Conservation (phyloP, 1,139 yeast genomes). For the Scheffersomyces illinoinensis region DNA sequence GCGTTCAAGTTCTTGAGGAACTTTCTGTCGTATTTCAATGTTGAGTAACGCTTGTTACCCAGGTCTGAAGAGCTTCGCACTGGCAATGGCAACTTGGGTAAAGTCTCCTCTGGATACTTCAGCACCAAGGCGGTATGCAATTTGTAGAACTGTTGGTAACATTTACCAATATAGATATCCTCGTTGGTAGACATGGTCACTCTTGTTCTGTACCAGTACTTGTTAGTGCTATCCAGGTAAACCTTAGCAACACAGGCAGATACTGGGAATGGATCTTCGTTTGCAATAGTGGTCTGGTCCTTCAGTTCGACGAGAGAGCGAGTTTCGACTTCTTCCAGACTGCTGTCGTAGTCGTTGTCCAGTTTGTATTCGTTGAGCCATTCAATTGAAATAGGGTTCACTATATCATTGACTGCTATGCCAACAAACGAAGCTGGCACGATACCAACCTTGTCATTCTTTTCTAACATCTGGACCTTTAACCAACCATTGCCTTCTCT, state of each 20-base stretch:
- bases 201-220: constrained; percentile 22
- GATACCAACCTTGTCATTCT: constrained; percentile 16
- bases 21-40: constrained; percentile 6
- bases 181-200: constrained; percentile 11
- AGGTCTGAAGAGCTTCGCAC: constrained; percentile 9
- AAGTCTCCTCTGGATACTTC: constrained; percentile 1
- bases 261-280: constrained; percentile 1
- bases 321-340: neutral
- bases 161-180: constrained; percentile 15
- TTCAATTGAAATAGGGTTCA: constrained; percentile 18
- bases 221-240: constrained; percentile 12
- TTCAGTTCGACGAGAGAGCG: neutral
- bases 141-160: constrained; percentile 22
- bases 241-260: constrained; percentile 15
- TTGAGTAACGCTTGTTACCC: neutral
- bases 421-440: constrained; percentile 26
- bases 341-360: constrained; percentile 1
- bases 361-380: constrained; percentile 15
- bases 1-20: constrained; percentile 10
- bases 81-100: constrained; percentile 14
- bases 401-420: constrained; percentile 22
- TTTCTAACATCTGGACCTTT: constrained; percentile 22
- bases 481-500: constrained; percentile 29
- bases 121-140: constrained; percentile 13
- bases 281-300: neutral